Evolutionary conservation across 805 yeast species (phyloP).

Genomic region (Groenewaldozyma tartarivorans): DNA sequence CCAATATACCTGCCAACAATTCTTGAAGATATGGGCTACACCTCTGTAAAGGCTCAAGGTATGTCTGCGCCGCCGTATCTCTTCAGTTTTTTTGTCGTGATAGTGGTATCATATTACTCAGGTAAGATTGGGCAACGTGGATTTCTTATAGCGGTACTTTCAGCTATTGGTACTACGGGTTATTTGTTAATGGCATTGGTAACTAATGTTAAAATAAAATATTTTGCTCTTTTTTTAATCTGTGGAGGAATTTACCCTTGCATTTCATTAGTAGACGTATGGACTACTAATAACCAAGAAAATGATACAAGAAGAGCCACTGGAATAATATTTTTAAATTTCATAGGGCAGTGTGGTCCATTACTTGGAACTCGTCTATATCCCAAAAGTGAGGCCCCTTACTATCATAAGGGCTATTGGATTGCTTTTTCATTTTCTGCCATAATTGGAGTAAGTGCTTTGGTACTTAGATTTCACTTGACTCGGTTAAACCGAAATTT

Average conservation of each 20-base stretch:
- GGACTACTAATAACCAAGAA: slow-evolving; percentile 24
- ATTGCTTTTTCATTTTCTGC: slow-evolving; percentile 15
- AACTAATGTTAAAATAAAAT: slow-evolving; percentile 16
- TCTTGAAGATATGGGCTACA: slow-evolving; percentile 34
- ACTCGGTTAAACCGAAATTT: slow-evolving; percentile 13
- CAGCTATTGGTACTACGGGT: slow-evolving; percentile 16
- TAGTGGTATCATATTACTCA: slow-evolving; percentile 36
- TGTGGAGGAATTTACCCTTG: slow-evolving; percentile 22
- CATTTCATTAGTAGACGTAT: slow-evolving; percentile 19
- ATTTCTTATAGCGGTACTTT: slow-evolving; percentile 11
- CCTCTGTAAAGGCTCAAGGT: slow-evolving; percentile 33
- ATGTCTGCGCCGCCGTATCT: slow-evolving; percentile 40
- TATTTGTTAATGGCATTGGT: slow-evolving; percentile 20
- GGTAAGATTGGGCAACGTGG: slow-evolving; percentile 28
- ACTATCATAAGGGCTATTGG: slow-evolving; percentile 19
- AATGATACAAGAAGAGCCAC: slow-evolving; percentile 22
- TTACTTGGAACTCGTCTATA: slow-evolving; percentile 24
- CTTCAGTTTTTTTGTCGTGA: slow-evolving; percentile 33
- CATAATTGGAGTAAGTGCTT: slow-evolving; percentile 11
- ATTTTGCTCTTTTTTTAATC: slow-evolving; percentile 22
- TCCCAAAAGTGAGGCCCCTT: slow-evolving; percentile 19
- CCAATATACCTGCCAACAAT: slow-evolving; percentile 41
- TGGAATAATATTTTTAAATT: slow-evolving; percentile 22
- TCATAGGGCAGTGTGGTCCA: slow-evolving; percentile 27
- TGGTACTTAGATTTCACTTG: slow-evolving; percentile 10